phyloP scores from a whole-genome alignment of 2,329 filamentous ascomycete genomes.

The Arthroderma sp. region DNA sequence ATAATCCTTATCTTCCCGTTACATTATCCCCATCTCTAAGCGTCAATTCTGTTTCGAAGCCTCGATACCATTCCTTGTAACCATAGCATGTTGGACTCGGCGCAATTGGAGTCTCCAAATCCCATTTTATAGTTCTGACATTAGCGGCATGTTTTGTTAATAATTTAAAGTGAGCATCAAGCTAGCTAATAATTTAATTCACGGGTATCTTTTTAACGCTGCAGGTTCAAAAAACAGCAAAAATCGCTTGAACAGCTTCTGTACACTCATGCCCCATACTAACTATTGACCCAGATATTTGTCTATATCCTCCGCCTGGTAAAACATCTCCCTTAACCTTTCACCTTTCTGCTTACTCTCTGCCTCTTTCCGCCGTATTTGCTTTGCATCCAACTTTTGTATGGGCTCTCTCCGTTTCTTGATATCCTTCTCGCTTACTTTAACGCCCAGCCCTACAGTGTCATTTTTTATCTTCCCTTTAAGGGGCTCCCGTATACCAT shows the following conservation, averaged over 20 bases:
- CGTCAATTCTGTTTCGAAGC: not conserved
- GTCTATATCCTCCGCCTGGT: slow-evolving; percentile 60
- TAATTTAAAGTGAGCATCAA: no score
- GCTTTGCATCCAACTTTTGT: slow-evolving; percentile 53
- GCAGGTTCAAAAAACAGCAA: no score
- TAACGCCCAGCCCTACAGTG: slow-evolving; percentile 57
- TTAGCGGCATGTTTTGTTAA: no score
- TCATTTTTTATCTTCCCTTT: slow-evolving; percentile 60
- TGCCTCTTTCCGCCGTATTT: slow-evolving; percentile 48
- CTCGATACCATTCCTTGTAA: not conserved
- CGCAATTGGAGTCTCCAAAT: no score
- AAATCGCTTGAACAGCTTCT: no score
- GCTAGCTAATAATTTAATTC: no score
- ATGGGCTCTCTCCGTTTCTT: slow-evolving; percentile 17
- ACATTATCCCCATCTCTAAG: not conserved
- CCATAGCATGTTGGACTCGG: no score
- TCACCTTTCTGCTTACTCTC: slow-evolving; percentile 51
- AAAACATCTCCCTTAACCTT: slow-evolving; percentile 57
- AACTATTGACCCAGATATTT: slow-evolving; percentile 47
- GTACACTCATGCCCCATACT: no score
- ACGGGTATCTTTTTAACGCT: no score
- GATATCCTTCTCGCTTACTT: slow-evolving; percentile 23
- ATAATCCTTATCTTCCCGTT: not conserved
- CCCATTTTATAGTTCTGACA: no score
- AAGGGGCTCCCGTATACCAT: slow-evolving; percentile 64